A percentile compares a stretch with the other conserved stretches of the same genome.
phyloP scores from a whole-genome alignment of 495 filamentous ascomycete genomes.

The Aspergillus taichungensis region DNA sequence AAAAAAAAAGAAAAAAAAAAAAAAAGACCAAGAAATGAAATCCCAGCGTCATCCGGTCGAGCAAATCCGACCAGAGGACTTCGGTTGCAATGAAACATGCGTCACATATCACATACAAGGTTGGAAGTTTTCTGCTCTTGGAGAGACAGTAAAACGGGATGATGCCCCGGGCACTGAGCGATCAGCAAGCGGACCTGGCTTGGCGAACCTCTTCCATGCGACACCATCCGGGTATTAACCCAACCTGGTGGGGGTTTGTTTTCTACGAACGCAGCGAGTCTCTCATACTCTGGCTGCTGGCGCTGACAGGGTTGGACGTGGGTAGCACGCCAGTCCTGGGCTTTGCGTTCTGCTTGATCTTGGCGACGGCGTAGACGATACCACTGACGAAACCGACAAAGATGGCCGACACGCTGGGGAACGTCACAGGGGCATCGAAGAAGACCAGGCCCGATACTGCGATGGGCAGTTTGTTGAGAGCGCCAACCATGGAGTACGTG shows the following conservation, averaged over 20 bases:
- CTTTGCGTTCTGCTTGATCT: slow-evolving; percentile 72
- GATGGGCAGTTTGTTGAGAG: slow-evolving; percentile 95
- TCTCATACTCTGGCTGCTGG: slow-evolving; percentile 84
- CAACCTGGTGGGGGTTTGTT: slow-evolving; percentile 1
- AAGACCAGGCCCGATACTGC: slow-evolving; percentile 86
- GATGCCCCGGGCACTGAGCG: neutral
- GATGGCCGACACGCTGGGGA: slow-evolving; percentile 85
- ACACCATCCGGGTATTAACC: neutral
- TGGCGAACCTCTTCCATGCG: no score
- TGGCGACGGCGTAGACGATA: slow-evolving; percentile 85
- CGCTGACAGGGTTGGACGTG: slow-evolving; percentile 65
- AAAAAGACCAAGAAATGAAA: no score
- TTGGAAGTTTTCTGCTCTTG: no score
- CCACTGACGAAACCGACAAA: slow-evolving; percentile 82
- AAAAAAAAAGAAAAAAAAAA: no score
- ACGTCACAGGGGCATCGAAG: slow-evolving; percentile 90
- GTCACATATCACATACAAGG: slow-evolving; percentile 24
- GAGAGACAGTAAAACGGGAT: neutral
- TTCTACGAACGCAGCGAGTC: slow-evolving; percentile 66
- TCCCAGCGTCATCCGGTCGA: neutral
- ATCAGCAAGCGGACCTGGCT: no score
- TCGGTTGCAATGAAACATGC: slow-evolving; percentile 27
- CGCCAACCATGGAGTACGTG: slow-evolving; percentile 97
- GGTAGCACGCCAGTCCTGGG: slow-evolving; percentile 56
- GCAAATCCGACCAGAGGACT: neutral